Conservation (phyloP, 768 basidiomycete genomes). For the Kwoniella heveanensis region DNA sequence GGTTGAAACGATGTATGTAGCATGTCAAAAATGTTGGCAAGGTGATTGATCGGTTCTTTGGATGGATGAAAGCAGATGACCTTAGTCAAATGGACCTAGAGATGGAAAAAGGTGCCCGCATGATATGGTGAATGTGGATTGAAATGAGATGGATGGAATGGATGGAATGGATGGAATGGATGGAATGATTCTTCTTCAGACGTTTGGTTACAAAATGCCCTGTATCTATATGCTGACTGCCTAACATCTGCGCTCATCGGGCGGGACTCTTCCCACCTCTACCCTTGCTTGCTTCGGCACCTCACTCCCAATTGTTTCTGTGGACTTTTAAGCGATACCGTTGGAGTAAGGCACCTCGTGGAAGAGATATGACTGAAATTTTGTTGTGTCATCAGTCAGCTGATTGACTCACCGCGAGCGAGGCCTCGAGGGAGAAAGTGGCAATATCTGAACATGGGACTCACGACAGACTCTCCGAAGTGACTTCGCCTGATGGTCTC, state of each 20-base stretch:
- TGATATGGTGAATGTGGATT: neutral
- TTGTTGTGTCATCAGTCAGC: too few species aligned
- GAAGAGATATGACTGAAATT: constrained; percentile 57
- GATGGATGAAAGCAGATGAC: too few species aligned
- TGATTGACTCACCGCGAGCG: too few species aligned
- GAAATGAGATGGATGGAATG: neutral
- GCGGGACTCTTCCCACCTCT: too few species aligned
- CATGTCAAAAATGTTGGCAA: too few species aligned
- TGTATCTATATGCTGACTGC: neutral
- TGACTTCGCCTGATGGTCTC: constrained; percentile 82
- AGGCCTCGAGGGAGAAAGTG: too few species aligned
- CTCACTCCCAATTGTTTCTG: neutral
- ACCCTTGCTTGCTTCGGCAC: too few species aligned
- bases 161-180: neutral
- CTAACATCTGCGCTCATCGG: too few species aligned
- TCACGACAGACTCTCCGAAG: constrained; percentile 56
- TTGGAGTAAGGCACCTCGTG: constrained; percentile 54
- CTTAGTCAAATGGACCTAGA: too few species aligned
- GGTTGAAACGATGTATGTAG: neutral
- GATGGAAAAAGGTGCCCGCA: too few species aligned
- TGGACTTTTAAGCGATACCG: constrained; percentile 21
- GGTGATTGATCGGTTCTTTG: too few species aligned
- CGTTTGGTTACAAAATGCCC: neutral
- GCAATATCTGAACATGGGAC: too few species aligned
- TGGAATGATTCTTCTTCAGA: neutral